A percentile compares a stretch with the other conserved stretches of the same genome.
phyloP scores from a whole-genome alignment of 1,139 yeast genomes.

The Arxiozyma telluris region DNA sequence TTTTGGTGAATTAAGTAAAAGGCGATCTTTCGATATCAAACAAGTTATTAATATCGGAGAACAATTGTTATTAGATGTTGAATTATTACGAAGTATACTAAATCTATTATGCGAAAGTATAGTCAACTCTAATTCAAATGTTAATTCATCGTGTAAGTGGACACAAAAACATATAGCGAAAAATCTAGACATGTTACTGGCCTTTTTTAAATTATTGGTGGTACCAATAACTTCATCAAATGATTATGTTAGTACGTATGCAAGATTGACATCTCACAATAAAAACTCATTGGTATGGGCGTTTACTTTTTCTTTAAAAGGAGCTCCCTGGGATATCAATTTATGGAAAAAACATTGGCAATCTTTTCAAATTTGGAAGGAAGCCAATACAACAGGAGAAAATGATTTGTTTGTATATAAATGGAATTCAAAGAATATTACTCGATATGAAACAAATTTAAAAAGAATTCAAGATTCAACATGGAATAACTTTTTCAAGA shows the following conservation, averaged over 20 bases:
- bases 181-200: slow-evolving; percentile 16
- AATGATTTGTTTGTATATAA: slow-evolving; percentile 18
- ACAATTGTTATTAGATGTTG: slow-evolving; percentile 68
- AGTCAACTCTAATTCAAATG: slow-evolving; percentile 3
- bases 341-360: slow-evolving; percentile 25
- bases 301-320: slow-evolving; percentile 23
- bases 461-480: slow-evolving; percentile 20
- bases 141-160: slow-evolving; percentile 19
- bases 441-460: slow-evolving; percentile 22
- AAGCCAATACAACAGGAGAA: slow-evolving; percentile 5
- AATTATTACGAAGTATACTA: slow-evolving; percentile 50
- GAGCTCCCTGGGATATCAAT: slow-evolving; percentile 26
- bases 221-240: slow-evolving; percentile 24
- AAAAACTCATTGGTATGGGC: slow-evolving; percentile 26
- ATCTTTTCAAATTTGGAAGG: slow-evolving; percentile 10
- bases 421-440: slow-evolving; percentile 17
- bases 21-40: slow-evolving; percentile 28
- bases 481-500: slow-evolving; percentile 23
- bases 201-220: slow-evolving; percentile 23
- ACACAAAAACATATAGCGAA: slow-evolving; percentile 22
- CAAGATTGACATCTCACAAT: slow-evolving; percentile 20
- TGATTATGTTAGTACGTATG: slow-evolving; percentile 24
- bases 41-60: slow-evolving; percentile 74
- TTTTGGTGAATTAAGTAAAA: slow-evolving; percentile 14
- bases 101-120: slow-evolving; percentile 17